Percentiles rank a stretch among this genome's conserved stretches.
phyloP scores from a whole-genome alignment of 208 protist species.

The Leishmania braziliensis region DNA sequence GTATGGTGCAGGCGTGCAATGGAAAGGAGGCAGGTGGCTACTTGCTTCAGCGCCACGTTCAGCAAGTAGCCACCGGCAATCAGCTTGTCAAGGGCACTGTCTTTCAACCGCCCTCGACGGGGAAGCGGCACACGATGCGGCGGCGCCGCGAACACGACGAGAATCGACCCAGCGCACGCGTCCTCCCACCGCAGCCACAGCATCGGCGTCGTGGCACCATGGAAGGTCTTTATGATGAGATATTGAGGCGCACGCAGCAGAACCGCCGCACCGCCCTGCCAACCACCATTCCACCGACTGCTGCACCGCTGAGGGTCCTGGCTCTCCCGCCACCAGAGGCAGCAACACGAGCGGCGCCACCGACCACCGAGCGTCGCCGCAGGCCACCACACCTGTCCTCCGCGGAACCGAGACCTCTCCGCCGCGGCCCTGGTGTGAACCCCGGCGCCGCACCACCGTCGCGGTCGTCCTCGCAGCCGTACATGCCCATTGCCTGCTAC shows the following conservation, averaged over 20 bases:
- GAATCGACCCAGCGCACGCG: not conserved
- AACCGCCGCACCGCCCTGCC: slow-evolving; percentile 25
- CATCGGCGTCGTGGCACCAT: not conserved
- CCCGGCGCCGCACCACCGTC: slow-evolving; percentile 3
- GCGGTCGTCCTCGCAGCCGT: slow-evolving; percentile 19
- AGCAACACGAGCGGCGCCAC: not conserved
- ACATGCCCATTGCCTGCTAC: slow-evolving; percentile 8
- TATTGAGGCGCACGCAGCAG: slow-evolving; percentile 19
- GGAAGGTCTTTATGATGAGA: slow-evolving; percentile 20
- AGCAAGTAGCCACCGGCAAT: slow-evolving; percentile 44
- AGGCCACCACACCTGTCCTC: slow-evolving; percentile 19
- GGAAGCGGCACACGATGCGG: slow-evolving; percentile 4
- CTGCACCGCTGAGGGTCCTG: slow-evolving; percentile 1
- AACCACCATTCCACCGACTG: not conserved
- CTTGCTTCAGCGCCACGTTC: slow-evolving; percentile 55
- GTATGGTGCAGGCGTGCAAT: not conserved
- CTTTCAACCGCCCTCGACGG: slow-evolving; percentile 12
- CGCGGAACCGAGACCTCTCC: slow-evolving; percentile 21
- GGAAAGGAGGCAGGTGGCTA: slow-evolving; percentile 16
- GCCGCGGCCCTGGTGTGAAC: not conserved
- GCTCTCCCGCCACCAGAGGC: not conserved
- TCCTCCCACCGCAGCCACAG: not conserved
- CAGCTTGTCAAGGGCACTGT: slow-evolving; percentile 30
- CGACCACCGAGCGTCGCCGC: slow-evolving; percentile 4
- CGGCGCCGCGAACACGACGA: slow-evolving; percentile 2